Evolutionary conservation across 2,329 filamentous ascomycete genomes (phyloP), one percentile per base, ranked within the genome.

Genomic region (Botrytis pseudocinerea): DNA sequence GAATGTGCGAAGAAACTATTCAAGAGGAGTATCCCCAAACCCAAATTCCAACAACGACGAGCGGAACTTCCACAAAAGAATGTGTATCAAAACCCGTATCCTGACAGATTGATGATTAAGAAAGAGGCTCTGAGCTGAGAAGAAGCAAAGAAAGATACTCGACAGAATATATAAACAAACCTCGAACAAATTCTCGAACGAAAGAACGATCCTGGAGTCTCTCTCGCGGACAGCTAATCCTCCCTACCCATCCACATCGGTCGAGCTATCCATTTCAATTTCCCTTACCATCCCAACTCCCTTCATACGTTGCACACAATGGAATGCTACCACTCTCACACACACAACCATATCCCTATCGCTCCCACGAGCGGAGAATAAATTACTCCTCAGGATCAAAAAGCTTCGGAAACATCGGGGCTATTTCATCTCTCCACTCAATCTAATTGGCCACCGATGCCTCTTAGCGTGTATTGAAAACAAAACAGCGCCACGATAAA

Each of bases 401-500:
- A 54, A 54, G 51, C 51, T 54, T 28, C 16, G 51, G 25, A 54
- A 54, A 54, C 48, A 28, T 16, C 51, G 51, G 51, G 35, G 35
- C 8, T 14, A 62, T 9, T 40, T 44, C 38, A 28, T 10, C 25
- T 44, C 18, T 28, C 3, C 14, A 28, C n/a, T 9, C n/a, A 7
- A 28, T 54, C n/a, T 28, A 54, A 54, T 54, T 54, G n/a, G 51
- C 14, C n/a, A 54, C 51, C 8, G n/a, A 54, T 18, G 8, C 5
- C n/a, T 54, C n/a, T 54, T 63, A 63, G 25, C 25, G 25, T 42
- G 9, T 16, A 28, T 22, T 63, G 25, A n/a, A 63, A 63, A 63
- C 61, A 28, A 54, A 63, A 63, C 61, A 63, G 61, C 61, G 61
- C 38, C 25, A 63, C 38, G 25, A 42, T 20, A 10, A 63, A 63